Evolutionary conservation across 2,329 filamentous ascomycete genomes (phyloP).

Genomic region (Phialocephala sp.): DNA sequence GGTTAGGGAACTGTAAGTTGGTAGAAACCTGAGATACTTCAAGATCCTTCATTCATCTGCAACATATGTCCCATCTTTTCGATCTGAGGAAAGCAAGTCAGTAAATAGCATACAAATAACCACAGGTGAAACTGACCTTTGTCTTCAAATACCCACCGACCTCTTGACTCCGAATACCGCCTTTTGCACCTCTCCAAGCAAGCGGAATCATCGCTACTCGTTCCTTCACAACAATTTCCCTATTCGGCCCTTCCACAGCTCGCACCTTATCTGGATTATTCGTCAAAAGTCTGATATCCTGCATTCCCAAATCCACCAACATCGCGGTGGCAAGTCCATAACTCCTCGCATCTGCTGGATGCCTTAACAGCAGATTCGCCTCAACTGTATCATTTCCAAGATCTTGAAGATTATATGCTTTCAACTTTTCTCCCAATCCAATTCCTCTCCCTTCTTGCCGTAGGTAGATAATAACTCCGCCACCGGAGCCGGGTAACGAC

Average conservation of each 20-base stretch:
- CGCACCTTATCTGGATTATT: conserved; percentile 98
- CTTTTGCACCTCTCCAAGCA: conserved; percentile 75
- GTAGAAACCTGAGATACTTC: neutral
- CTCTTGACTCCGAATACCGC: conserved; percentile 84
- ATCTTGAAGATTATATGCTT: conserved; percentile 98
- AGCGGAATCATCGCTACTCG: conserved; percentile 94
- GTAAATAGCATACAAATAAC: neutral
- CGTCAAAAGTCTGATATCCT: conserved; percentile 81
- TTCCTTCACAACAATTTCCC: conserved; percentile 87
- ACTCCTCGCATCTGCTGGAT: conserved; percentile 92
- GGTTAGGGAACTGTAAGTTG: neutral
- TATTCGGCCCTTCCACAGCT: conserved; percentile 88
- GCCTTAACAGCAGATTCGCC: conserved; percentile 86
- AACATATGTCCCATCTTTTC: conserved; percentile 88
- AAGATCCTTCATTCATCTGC: conserved; percentile 50
- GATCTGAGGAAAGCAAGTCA: conserved; percentile 57
- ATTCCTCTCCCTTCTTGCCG: conserved; percentile 96
- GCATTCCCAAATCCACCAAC: conserved; percentile 81
- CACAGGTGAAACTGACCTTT: conserved; percentile 66
- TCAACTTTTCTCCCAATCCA: conserved; percentile 91
- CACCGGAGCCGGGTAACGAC: conserved; percentile 71
- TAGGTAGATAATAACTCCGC: conserved; percentile 93
- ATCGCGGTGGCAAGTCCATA: conserved; percentile 98
- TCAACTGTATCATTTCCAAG: conserved; percentile 97
- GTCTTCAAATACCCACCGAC: conserved; percentile 94